phyloP scores from a whole-genome alignment of 164 flowering plant species.

The Kingdonia uniflora region DNA sequence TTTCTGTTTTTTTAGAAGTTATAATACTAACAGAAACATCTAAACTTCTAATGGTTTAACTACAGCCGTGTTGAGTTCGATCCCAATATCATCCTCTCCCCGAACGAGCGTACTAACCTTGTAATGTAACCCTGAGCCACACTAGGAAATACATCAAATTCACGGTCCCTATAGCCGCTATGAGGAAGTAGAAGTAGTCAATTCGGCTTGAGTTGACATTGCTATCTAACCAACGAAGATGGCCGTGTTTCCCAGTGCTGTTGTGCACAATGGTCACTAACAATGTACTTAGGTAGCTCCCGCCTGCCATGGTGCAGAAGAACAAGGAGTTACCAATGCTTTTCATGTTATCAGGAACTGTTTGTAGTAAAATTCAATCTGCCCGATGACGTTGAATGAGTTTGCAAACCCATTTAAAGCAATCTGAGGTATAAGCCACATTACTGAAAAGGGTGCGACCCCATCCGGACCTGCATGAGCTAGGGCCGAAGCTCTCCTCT shows the following conservation, averaged over 20 bases:
- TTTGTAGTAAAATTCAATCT: constrained; percentile 28
- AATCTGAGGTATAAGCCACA: constrained; percentile 27
- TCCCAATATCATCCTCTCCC: too few relatives aligned
- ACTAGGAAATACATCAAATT: neutral
- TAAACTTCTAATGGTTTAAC: neutral
- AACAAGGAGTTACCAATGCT: neutral
- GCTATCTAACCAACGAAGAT: neutral
- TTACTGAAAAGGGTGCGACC: constrained; percentile 2
- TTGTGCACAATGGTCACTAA: neutral
- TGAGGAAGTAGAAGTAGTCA: constrained; percentile 2
- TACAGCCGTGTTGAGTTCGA: too few relatives aligned
- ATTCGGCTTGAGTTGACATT: neutral
- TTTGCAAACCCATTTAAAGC: constrained; percentile 26
- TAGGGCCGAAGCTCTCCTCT: neutral
- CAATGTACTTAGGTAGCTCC: neutral
- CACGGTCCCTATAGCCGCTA: neutral
- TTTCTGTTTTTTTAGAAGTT: neutral
- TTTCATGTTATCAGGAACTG: constrained; percentile 23
- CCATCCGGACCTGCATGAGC: neutral
- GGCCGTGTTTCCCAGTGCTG: neutral
- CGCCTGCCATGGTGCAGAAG: neutral
- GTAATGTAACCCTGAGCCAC: neutral
- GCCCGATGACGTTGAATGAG: constrained; percentile 24
- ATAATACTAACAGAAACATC: neutral
- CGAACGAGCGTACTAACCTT: neutral